phyloP scores from a whole-genome alignment of 352 stramenopile genomes.

The Plasmopara viticola region DNA sequence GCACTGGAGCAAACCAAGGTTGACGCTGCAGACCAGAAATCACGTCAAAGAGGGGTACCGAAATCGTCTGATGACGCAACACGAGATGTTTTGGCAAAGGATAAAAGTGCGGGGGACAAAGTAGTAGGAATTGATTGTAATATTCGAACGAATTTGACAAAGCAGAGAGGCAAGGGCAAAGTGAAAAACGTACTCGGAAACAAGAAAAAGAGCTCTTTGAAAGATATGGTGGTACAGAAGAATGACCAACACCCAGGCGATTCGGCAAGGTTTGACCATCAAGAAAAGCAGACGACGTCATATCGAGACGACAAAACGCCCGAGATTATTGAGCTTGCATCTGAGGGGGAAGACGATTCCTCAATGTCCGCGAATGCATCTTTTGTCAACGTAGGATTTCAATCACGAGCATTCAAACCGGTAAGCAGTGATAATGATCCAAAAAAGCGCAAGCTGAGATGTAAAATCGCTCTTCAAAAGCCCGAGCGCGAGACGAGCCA shows the following conservation, averaged over 20 bases:
- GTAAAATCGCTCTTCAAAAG: background rate
- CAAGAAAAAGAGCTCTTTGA: background rate
- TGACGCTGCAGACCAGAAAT: background rate
- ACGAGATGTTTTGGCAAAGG: background rate
- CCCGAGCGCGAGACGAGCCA: too few species aligned
- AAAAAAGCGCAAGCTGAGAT: background rate
- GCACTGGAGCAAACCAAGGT: background rate
- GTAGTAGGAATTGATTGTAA: background rate
- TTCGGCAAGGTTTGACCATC: background rate
- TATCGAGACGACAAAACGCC: background rate
- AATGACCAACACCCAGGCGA: background rate
- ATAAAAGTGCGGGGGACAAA: background rate
- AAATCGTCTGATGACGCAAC: background rate
- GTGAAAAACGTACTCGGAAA: background rate
- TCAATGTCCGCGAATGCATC: background rate
- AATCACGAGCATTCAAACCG: background rate
- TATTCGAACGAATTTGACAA: background rate
- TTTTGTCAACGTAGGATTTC: background rate
- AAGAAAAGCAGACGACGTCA: background rate
- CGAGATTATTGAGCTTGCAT: background rate
- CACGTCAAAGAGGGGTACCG: background rate
- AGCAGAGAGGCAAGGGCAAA: background rate
- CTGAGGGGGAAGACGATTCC: background rate
- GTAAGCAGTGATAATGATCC: background rate
- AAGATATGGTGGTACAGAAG: background rate